phyloP scores from a whole-genome alignment of 192 early-diverging fungal species.

The Backusella circina region DNA sequence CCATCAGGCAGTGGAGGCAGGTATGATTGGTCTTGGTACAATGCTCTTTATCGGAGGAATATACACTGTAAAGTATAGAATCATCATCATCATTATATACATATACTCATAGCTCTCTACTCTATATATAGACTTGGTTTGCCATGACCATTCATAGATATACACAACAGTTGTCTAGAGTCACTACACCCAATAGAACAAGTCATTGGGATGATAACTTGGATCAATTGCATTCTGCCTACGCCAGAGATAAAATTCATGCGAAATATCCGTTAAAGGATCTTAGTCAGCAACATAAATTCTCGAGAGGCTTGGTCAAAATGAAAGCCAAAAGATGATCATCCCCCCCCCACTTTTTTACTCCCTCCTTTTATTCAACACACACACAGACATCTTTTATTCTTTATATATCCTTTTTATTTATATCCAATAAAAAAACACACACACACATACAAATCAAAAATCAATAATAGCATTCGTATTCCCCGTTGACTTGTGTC shows the following conservation, averaged over 20 bases:
- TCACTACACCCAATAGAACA: not conserved
- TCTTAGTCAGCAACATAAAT: constrained; percentile 12
- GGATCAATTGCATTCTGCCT: constrained; percentile 15
- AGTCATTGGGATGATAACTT: constrained; percentile 18
- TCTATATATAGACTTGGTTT: constrained; percentile 18
- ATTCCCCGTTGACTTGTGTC: not conserved
- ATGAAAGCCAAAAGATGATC: not conserved
- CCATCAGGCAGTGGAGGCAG: constrained; percentile 24
- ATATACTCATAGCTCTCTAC: too few species aligned
- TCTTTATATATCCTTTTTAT: not conserved
- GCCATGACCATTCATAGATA: constrained; percentile 4
- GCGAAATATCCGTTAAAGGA: constrained; percentile 16
- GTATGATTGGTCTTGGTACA: constrained; percentile 22
- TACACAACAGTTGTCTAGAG: constrained; percentile 1
- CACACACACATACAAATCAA: not conserved
- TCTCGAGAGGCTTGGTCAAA: constrained; percentile 5
- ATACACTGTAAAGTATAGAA: constrained; percentile 5
- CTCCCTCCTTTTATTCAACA: not conserved
- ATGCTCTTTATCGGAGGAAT: constrained; percentile 19
- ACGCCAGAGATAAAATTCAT: constrained; percentile 15
- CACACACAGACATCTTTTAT: not conserved
- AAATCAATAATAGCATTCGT: not conserved
- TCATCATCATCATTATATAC: not conserved
- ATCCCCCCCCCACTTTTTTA: not conserved
- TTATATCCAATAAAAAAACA: not conserved